A percentile compares a stretch with the other conserved stretches of the same genome.
These are phyloP conservation scores for Gracilaria gracilis DNA, from an alignment of 23 red algal species.

Conservation along the genomic window DNA sequence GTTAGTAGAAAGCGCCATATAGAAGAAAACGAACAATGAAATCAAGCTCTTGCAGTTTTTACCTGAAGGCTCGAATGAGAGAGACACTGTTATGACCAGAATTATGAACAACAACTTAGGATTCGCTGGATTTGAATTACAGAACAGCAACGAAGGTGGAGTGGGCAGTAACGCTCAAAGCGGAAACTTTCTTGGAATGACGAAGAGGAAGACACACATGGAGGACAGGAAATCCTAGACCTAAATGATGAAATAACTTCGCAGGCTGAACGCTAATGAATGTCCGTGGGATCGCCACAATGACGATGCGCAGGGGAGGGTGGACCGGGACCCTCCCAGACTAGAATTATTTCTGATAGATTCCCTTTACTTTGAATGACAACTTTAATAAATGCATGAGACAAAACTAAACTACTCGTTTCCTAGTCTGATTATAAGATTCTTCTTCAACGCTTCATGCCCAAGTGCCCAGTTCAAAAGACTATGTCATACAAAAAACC, in stretches of 20 bases:
- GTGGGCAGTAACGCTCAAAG: neutral
- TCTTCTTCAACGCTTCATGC: constrained; percentile 1
- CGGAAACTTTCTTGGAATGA: neutral
- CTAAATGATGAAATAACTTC: constrained; percentile 31
- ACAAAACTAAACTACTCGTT: constrained; percentile 2
- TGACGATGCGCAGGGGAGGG: no score
- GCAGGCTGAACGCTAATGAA: neutral
- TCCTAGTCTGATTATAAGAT: constrained; percentile 19
- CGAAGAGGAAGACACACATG: neutral
- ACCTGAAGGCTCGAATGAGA: neutral
- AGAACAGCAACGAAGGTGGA: neutral
- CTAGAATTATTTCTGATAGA: constrained; percentile 23
- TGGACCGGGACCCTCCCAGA: neutral
- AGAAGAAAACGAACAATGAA: neutral
- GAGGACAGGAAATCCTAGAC: neutral
- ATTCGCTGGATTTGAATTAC: neutral
- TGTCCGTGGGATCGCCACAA: constrained; percentile 2
- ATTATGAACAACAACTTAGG: neutral
- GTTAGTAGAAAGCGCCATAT: neutral
- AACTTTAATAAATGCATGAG: no score
- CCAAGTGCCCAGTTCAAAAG: constrained; percentile 16
- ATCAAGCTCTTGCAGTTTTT: constrained; percentile 16
- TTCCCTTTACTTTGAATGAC: constrained; percentile 33
- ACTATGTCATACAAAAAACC: constrained; percentile 14
- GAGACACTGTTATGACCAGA: neutral